A percentile compares a stretch with the other conserved stretches of the same genome.
These are phyloP conservation scores for Kitagawia praeruptora DNA, from an alignment of 129 eudicot species.

Conservation along the genomic window DNA sequence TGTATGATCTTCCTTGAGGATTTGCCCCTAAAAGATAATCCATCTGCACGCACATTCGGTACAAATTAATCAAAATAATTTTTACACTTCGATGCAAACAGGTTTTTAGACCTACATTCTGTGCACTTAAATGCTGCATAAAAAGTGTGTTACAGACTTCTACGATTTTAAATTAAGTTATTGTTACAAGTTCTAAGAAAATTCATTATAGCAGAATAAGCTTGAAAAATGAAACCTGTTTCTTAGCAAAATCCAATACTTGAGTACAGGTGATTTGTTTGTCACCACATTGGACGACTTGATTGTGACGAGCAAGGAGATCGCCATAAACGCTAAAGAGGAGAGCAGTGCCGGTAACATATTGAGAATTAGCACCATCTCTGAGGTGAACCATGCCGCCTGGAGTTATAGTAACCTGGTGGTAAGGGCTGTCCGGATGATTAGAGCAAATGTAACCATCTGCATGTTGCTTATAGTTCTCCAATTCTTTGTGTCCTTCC, in stretches of 20 bases:
- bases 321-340: slow-evolving; percentile 68
- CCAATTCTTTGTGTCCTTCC: slow-evolving; percentile 48
- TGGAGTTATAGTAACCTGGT: slow-evolving; percentile 53
- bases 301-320: slow-evolving; percentile 41
- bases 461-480: slow-evolving; percentile 42
- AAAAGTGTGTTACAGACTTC: too few relatives aligned
- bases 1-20: slow-evolving; percentile 62
- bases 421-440: slow-evolving; percentile 61
- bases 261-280: slow-evolving; percentile 29
- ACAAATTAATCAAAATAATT: too few relatives aligned
- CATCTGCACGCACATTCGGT: slow-evolving; percentile 36
- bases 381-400: slow-evolving; percentile 72
- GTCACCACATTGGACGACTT: slow-evolving; percentile 47
- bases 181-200: too few relatives aligned
- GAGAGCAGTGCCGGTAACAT: slow-evolving; percentile 63
- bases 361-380: slow-evolving; percentile 87
- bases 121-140: too few relatives aligned
- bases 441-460: slow-evolving; percentile 58
- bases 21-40: slow-evolving; percentile 72
- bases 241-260: slow-evolving; percentile 50
- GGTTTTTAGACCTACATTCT: too few relatives aligned
- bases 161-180: too few relatives aligned
- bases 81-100: too few relatives aligned
- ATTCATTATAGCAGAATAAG: too few relatives aligned
- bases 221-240: slow-evolving; percentile 37